Base-by-base conservation (phyloP, 1,284 basidiomycete species). In the Grifola frondosa region DNA sequence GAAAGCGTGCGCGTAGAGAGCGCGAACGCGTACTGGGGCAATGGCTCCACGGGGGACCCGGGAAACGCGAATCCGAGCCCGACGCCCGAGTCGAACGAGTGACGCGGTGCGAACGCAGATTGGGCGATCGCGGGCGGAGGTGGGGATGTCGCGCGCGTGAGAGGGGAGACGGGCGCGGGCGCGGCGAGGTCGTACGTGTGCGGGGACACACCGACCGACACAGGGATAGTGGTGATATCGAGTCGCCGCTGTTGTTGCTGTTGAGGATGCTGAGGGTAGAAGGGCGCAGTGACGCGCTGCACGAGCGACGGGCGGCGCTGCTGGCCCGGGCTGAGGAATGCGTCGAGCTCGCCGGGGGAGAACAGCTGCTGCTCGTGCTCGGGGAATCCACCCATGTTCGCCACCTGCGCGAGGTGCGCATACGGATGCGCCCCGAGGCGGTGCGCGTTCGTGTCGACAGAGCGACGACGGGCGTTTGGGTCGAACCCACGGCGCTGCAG, bases 351-450 rank as follows among this genome's bases (percentile, higher is more conserved):
- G n/a, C n/a, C n/a, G n/a, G n/a, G n/a, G n/a, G n/a, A n/a, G 32
- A 39, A 43, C 17, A 36, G 23, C 25, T 33, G 42, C 16, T 40
- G 46, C 4, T 33, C 31, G 12, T 44, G 46, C 13, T 50, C 49
- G 6, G 36, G 12, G 23, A 42, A 42, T n/a, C 29, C 15, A 17
- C 43, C 32, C 30, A 38, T 46, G 45, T 54, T 53, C 17, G 52
- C 53, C 20, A 25, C 48, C 12, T 63, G 55, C 26, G 80, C 80
- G 29, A 81, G 61, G 31, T 68, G 67, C 17, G 81, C 81, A 50
- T 78, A 86, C 0, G 84, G 84, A 49, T 86, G 82, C 20, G 63
- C 63, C 21, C 74, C 70, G 16, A 87, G 71, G n/a, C 80, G 74
- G 51, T 75, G 73, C 32, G 81, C 69, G 54, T 74, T 78, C 33